Evolutionary conservation across 1,284 basidiomycete species (phyloP), one percentile per base, ranked within the genome.

Genomic region (Cutaneotrichosporon sp.): DNA sequence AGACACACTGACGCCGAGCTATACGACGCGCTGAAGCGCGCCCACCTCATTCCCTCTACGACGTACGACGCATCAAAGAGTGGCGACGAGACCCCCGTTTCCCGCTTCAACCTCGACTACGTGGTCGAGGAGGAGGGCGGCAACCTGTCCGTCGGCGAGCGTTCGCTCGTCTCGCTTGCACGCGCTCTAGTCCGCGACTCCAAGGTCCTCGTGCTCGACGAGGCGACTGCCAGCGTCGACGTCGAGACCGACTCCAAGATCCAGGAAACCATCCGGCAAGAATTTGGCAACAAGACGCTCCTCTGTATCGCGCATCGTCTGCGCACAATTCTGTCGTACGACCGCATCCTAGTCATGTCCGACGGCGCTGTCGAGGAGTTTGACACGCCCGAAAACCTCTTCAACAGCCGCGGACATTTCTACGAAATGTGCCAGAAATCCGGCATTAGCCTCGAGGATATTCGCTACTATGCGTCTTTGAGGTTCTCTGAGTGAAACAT

Each of bases 71-170:
- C 57, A 30, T 13, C 60, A 52, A 69, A 65, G 30, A 40, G 58
- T 30, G 65, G 65, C 60, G 52, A 63, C 36, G 52, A 56, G 61
- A 6, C 82, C 73, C 69, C 67, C 30, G 61, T 59, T 38, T 84
- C 83, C 67, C 84, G 86, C 58, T 93, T 92, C 81, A 89, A 84
- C 22, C 84, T 95, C 13, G 92, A 96, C 74, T 89, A 86, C 38
- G 80, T 86, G 2, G 86, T 97, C 65, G 91, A 94, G 67, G 89
- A 90, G 65, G 93, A 96, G 75, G 94, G 93, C 31, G 83, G 82
- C 26, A 97, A 96, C 75, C 73, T 96, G 57, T 57, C 87, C 56
- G 86, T 88, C 31, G 86, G 88, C 47, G 83, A 90, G 77, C 80
- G 88, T 31, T 86, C 85, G 10, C 79, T 90, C 47, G 83, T 90